phyloP scores from a whole-genome alignment of 2,329 filamentous ascomycete species.

The Aspergillus sp. region DNA sequence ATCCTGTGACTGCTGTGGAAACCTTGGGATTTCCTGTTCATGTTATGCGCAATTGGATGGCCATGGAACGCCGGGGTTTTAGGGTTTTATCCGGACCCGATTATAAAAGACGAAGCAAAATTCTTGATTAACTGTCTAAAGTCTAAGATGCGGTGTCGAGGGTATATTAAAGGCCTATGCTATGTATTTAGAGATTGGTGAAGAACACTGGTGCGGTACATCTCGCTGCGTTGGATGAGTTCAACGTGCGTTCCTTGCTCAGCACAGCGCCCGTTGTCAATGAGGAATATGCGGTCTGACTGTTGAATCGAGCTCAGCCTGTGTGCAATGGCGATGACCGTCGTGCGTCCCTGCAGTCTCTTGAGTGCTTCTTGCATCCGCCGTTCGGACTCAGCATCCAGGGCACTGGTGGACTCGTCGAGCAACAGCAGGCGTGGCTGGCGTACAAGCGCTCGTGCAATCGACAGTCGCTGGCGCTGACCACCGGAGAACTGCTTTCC shows the following conservation, averaged over 20 bases:
- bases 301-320: too few relatives aligned
- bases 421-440: conserved; percentile 58
- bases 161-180: too few relatives aligned
- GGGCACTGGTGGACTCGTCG: conserved; percentile 61
- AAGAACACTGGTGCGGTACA: neutral
- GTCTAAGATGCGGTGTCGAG: too few relatives aligned
- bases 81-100: too few relatives aligned
- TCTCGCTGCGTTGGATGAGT: neutral
- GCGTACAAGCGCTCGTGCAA: conserved; percentile 58
- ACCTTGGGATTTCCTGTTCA: too few relatives aligned
- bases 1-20: too few relatives aligned
- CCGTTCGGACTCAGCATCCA: conserved; percentile 56
- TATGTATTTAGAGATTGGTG: neutral
- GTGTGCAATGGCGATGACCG: too few relatives aligned
- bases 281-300: neutral
- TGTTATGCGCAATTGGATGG: too few relatives aligned
- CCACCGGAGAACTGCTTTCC: conserved; percentile 58
- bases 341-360: too few relatives aligned
- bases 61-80: too few relatives aligned
- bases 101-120: too few relatives aligned
- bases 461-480: conserved; percentile 59
- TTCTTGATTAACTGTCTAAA: too few relatives aligned
- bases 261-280: neutral
- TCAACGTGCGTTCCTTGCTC: neutral
- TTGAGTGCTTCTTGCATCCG: conserved; percentile 40